A percentile compares a stretch with the other conserved stretches of the same genome.
phyloP scores from a whole-genome alignment of 176 grass and related monocot species.

The Pharus latifolius region DNA sequence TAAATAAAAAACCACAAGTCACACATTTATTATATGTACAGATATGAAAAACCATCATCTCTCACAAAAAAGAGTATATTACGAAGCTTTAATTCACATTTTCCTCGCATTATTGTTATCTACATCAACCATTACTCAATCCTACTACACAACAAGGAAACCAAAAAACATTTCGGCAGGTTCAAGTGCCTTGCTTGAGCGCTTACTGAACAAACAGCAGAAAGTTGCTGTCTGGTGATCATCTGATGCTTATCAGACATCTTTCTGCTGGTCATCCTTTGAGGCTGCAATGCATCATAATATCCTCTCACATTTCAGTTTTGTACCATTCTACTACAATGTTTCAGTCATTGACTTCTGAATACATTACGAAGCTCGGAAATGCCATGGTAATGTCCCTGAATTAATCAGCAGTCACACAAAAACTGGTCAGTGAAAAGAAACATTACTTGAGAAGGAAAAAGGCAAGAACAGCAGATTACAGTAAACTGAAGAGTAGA shows the following conservation, averaged over 20 bases:
- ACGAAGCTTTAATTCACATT: too few relatives aligned
- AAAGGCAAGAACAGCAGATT: neutral
- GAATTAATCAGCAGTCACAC: neutral
- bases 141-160: neutral
- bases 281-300: too few relatives aligned
- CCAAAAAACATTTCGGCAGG: neutral
- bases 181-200: neutral
- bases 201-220: neutral
- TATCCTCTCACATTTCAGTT: too few relatives aligned
- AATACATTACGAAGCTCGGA: slow-evolving; percentile 51
- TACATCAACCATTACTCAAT: too few relatives aligned
- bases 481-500: too few relatives aligned
- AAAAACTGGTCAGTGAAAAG: neutral
- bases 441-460: neutral
- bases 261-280: neutral
- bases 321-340: neutral
- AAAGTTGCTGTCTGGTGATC: neutral
- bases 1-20: too few relatives aligned
- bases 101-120: neutral
- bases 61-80: too few relatives aligned
- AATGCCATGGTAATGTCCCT: slow-evolving; percentile 65
- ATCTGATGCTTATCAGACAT: neutral
- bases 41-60: too few relatives aligned
- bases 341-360: slow-evolving; percentile 31
- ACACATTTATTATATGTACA: too few relatives aligned